Evolutionary conservation across 2,329 filamentous ascomycete genomes (phyloP).

Genomic region (Penicillium corylophilum): DNA sequence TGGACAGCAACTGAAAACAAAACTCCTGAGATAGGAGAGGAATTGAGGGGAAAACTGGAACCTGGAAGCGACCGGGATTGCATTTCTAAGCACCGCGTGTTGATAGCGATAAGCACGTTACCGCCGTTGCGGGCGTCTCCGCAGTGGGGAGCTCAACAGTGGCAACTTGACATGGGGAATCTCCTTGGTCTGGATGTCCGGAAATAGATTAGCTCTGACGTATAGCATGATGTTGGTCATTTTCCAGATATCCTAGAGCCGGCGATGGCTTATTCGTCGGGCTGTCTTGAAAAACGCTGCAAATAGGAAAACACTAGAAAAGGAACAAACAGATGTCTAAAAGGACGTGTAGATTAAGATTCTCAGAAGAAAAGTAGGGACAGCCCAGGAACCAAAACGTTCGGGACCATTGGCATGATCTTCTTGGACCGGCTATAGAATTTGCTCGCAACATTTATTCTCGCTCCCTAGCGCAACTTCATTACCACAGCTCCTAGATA

Average conservation of each 20-base stretch:
- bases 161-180: neutral
- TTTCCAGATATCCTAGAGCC: too few relatives aligned
- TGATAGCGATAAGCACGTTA: conserved; percentile 10
- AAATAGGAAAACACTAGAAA: too few relatives aligned
- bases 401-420: too few relatives aligned
- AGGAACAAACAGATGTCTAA: too few relatives aligned
- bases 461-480: neutral
- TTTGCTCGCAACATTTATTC: neutral
- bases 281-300: too few relatives aligned
- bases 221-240: neutral
- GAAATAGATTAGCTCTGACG: neutral
- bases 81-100: conserved; percentile 18
- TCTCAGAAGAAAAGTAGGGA: too few relatives aligned
- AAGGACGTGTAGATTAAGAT: too few relatives aligned
- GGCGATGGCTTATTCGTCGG: too few relatives aligned
- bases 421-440: neutral
- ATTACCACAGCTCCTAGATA: neutral
- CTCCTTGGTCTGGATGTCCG: too few relatives aligned
- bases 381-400: too few relatives aligned
- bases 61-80: conserved; percentile 3
- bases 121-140: neutral
- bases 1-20: neutral
- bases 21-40: neutral
- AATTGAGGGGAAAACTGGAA: neutral
- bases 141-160: neutral